These are phyloP conservation scores for Basidiobolus heterosporus DNA, from an alignment of 371 early-diverging fungal species.

Conservation along the genomic window DNA sequence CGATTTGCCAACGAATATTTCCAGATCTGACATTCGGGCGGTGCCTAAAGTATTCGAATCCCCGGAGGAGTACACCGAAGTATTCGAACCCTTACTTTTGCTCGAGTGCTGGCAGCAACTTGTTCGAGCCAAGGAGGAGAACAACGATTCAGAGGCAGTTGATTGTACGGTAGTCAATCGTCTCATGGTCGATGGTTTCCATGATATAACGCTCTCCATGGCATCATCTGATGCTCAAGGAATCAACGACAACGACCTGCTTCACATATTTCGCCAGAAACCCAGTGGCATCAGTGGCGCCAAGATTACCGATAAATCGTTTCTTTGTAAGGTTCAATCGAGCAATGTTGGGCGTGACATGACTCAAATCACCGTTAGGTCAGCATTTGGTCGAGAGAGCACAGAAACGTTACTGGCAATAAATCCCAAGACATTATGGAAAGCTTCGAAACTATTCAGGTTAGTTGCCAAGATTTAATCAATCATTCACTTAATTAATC, in stretches of 20 bases:
- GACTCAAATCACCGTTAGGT: neutral
- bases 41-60: conserved; percentile 41
- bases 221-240: conserved; percentile 13
- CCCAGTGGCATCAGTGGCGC: neutral
- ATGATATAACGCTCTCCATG: conserved; percentile 39
- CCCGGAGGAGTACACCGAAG: conserved; percentile 35
- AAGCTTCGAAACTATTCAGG: conserved; percentile 15
- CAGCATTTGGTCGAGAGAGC: neutral
- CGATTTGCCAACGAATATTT: conserved; percentile 23
- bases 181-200: conserved; percentile 53
- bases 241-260: conserved; percentile 26
- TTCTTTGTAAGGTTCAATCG: conserved; percentile 39
- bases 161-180: conserved; percentile 28
- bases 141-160: conserved; percentile 21
- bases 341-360: conserved; percentile 20
- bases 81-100: conserved; percentile 68
- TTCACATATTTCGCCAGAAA: conserved; percentile 1
- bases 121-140: conserved; percentile 46
- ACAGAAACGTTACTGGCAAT: neutral
- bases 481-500: neutral
- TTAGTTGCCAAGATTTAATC: conserved; percentile 2
- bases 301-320: conserved; percentile 11
- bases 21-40: conserved; percentile 8
- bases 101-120: conserved; percentile 78
- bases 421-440: conserved; percentile 8